These are phyloP conservation scores for Paecilomyces variotii DNA, from an alignment of 2,329 filamentous ascomycete species.

Conservation along the genomic window DNA sequence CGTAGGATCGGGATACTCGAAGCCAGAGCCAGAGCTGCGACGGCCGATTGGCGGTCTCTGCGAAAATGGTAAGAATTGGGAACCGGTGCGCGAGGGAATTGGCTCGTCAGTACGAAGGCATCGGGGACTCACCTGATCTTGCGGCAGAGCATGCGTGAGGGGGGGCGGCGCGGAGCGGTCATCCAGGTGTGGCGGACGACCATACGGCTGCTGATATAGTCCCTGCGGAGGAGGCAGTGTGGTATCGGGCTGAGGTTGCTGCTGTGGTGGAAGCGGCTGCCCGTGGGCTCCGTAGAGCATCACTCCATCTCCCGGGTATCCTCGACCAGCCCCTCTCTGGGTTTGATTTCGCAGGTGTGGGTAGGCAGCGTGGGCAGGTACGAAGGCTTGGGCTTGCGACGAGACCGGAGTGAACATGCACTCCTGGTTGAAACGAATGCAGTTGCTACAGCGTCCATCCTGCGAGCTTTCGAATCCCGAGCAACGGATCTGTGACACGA, in stretches of 20 bases:
- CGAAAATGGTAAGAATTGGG: constrained; percentile 12
- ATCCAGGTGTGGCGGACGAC: constrained; percentile 19
- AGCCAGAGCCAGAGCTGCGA: constrained; percentile 37
- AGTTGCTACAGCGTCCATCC: constrained; percentile 66
- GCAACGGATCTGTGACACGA: constrained; percentile 57
- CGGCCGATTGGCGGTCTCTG: constrained; percentile 32
- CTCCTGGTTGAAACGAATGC: constrained; percentile 64
- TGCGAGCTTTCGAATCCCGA: constrained; percentile 66
- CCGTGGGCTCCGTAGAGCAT: constrained; percentile 44
- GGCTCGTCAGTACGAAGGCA: constrained; percentile 13
- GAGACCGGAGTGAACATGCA: constrained; percentile 72
- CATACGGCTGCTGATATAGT: constrained; percentile 33
- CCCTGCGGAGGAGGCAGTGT: constrained; percentile 33
- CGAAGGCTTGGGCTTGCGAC: constrained; percentile 65
- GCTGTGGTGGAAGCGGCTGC: constrained; percentile 39
- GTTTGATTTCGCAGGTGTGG: constrained; percentile 42
- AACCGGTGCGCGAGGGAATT: not conserved
- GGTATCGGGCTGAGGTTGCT: constrained; percentile 31
- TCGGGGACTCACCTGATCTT: constrained; percentile 40
- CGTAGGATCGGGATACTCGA: constrained; percentile 40
- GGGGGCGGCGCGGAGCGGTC: constrained; percentile 20
- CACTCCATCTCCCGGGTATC: constrained; percentile 27
- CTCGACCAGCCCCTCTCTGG: constrained; percentile 23
- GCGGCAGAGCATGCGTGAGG: constrained; percentile 31
- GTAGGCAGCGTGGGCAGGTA: constrained; percentile 62